These are phyloP conservation scores for Sclerotiophoma versabilis DNA, from an alignment of 2,329 filamentous ascomycete genomes.

Conservation along the genomic window DNA sequence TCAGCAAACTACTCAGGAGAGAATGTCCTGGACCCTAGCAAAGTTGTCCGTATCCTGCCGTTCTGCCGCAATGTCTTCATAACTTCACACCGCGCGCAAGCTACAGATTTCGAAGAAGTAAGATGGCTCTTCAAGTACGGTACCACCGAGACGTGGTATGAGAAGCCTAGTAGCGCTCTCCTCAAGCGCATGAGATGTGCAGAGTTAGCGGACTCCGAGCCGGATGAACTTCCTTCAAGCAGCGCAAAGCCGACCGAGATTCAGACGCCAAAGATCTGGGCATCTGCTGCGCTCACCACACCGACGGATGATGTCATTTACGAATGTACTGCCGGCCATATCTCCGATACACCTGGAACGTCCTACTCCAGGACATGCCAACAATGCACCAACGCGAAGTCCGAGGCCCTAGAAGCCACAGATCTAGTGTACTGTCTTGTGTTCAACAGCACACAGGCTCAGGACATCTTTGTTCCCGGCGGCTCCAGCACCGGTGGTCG, in stretches of 20 bases:
- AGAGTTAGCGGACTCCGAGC: constrained; percentile 10
- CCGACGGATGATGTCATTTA: constrained; percentile 40
- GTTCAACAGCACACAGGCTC: constrained; percentile 32
- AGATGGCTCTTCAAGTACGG: constrained; percentile 40
- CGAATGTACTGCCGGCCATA: constrained; percentile 31
- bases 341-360: not conserved
- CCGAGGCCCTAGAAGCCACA: constrained; percentile 30
- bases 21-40: constrained; percentile 19
- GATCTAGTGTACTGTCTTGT: constrained; percentile 36
- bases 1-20: constrained; percentile 31
- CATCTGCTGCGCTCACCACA: constrained; percentile 38
- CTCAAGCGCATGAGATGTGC: constrained; percentile 20
- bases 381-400: constrained; percentile 38
- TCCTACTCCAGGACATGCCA: constrained; percentile 29
- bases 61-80: constrained; percentile 37
- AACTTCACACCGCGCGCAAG: constrained; percentile 29
- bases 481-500: constrained; percentile 22
- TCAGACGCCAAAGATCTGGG: constrained; percentile 31
- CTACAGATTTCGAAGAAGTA: constrained; percentile 38
- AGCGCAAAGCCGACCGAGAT: constrained; percentile 24
- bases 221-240: constrained; percentile 21
- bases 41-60: constrained; percentile 28
- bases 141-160: constrained; percentile 39
- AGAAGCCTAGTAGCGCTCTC: constrained; percentile 29
- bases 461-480: constrained; percentile 20